Evolutionary conservation across 371 early-diverging fungal genomes (phyloP).

Genomic region (Apophysomyces variabilis): DNA sequence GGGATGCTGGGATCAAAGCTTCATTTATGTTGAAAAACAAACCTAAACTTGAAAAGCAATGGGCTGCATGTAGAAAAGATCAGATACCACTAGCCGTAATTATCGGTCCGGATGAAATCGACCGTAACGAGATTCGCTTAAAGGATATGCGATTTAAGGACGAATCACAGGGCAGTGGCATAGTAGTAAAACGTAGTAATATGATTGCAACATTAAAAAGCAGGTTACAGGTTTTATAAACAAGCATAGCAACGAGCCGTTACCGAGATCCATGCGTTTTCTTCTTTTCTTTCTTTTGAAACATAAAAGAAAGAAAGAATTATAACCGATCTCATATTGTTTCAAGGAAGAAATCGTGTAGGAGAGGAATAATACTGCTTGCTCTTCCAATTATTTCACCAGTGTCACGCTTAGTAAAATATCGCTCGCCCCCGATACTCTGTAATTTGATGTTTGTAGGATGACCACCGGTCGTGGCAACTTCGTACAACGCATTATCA

Average conservation of each 20-base stretch:
- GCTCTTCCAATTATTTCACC: neutral
- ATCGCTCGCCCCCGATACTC: neutral
- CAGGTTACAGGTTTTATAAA: constrained; percentile 1
- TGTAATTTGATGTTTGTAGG: neutral
- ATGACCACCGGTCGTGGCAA: neutral
- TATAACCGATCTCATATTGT: neutral
- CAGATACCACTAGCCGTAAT: constrained; percentile 91
- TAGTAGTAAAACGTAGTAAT: constrained; percentile 59
- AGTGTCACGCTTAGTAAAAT: neutral
- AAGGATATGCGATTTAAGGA: constrained; percentile 83
- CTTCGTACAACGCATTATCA: neutral
- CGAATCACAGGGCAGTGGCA: constrained; percentile 65
- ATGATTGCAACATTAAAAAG: constrained; percentile 70
- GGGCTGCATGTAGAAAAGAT: constrained; percentile 80
- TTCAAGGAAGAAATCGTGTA: neutral
- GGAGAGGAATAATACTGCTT: neutral
- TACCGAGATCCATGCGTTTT: neutral
- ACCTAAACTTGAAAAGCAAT: constrained; percentile 85
- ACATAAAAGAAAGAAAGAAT: neutral
- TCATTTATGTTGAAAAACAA: constrained; percentile 90
- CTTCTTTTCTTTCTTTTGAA: neutral
- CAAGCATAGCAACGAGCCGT: neutral
- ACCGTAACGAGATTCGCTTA: constrained; percentile 78
- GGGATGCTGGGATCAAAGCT: constrained; percentile 86
- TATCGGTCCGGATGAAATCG: constrained; percentile 86